phyloP scores from a whole-genome alignment of 257 asterid species.

The Solanum stenotomum region DNA sequence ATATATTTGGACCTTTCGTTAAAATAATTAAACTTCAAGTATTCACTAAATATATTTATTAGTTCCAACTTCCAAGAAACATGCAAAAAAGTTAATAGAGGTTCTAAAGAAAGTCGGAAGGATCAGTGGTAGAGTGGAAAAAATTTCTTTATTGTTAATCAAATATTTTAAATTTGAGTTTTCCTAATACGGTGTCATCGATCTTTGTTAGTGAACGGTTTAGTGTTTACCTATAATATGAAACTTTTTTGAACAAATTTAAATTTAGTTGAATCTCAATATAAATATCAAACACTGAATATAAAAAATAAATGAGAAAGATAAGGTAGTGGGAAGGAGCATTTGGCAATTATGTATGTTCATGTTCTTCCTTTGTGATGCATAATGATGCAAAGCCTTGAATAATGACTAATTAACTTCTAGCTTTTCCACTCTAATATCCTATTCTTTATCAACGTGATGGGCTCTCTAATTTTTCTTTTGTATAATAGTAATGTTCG shows the following conservation, averaged over 20 bases:
- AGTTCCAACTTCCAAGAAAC: not conserved
- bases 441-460: not conserved
- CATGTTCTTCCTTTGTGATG: not conserved
- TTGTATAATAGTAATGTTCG: fast-evolving
- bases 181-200: fast-evolving
- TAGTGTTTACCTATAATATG: not conserved
- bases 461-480: not conserved
- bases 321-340: not conserved
- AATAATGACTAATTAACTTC: not conserved
- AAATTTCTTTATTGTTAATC: fast-evolving
- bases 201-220: not conserved
- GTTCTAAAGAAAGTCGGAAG: fast-evolving
- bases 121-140: fast-evolving
- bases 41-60: not conserved
- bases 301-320: not conserved
- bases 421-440: not conserved
- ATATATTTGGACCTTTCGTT: not conserved
- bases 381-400: not conserved
- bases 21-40: no score
- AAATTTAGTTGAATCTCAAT: fast-evolving
- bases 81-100: not conserved
- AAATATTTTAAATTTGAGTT: fast-evolving
- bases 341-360: not conserved
- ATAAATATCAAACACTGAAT: fast-evolving
- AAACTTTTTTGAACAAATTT: not conserved